Evolutionary conservation across 257 asterid genomes (phyloP), one percentile per base, ranked within the genome.

Genomic region (Gynochthodes officinalis): DNA sequence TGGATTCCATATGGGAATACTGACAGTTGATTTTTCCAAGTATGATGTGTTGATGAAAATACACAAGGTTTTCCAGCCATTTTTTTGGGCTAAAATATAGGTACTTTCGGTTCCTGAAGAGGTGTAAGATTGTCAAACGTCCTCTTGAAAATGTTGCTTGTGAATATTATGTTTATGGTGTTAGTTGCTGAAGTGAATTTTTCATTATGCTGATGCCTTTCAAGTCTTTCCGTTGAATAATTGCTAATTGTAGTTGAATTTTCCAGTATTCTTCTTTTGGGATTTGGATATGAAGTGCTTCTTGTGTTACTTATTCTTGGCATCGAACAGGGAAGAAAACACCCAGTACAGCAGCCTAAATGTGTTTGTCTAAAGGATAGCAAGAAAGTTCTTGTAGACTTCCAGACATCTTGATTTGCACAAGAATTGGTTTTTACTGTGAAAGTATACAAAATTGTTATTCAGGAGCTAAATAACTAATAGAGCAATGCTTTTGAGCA

Each of bases 1-100:
- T 19, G 71, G 3, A 50, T 48, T 81, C 55, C 57, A 48, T 40
- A 40, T 57, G 65, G 55, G 55, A 27, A 52, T 68, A 28, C 19
- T 60, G 49, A 67, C 5, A 54, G n/a, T 68, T 32, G 49, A 33
- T 39, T 6, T 30, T 50, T 28, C 33, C n/a, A 67, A 7, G 30
- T 40, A 66, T 46, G 15, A 7, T 67, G 25, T 53, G 28, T 21
- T 53, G 13, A 21, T 23, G 33, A 54, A 55, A 55, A 25, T 55
- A 3, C 61, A 4, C 33, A 10, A 23, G 8, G 13, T 19, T 21
- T 64, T 64, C 42, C 1, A 8, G 2, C 32, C 4, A 23, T 19
- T 44, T 15, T 27, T n/a, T 16, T 9, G n/a, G n/a, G n/a, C 0
- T 2, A 9, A 13, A n/a, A 62, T 5, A 15, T 60, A 7, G 30